Conservation (phyloP, 2,329 filamentous ascomycete species). For the Exserohilum turcica region DNA sequence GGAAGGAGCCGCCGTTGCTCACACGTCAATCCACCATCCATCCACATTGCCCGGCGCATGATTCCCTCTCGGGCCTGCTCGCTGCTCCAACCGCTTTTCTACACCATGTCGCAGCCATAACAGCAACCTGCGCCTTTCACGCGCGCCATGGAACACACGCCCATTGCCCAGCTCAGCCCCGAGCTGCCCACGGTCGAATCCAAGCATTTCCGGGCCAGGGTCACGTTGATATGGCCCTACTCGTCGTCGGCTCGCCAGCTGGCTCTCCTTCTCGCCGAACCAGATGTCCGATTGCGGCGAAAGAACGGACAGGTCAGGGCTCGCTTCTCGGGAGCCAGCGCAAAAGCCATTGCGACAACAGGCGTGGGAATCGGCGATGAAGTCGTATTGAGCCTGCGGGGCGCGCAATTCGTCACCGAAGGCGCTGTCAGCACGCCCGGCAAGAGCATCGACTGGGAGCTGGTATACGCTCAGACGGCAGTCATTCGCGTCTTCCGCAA, state of each 20-base stretch:
- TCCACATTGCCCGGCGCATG: background rate
- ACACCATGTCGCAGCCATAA: slow-evolving; percentile 14
- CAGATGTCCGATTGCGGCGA: slow-evolving; percentile 79
- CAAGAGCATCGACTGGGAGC: slow-evolving; percentile 62
- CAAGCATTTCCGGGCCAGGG: slow-evolving; percentile 65
- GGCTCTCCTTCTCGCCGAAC: slow-evolving; percentile 81
- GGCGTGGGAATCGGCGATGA: slow-evolving; percentile 79
- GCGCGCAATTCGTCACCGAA: slow-evolving; percentile 66
- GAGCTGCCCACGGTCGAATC: slow-evolving; percentile 36
- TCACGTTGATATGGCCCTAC: slow-evolving; percentile 91
- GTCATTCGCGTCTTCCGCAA: slow-evolving; percentile 51
- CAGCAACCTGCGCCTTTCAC: slow-evolving; percentile 6
- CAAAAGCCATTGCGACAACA: slow-evolving; percentile 68
- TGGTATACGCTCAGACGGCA: slow-evolving; percentile 54
- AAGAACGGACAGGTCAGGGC: slow-evolving; percentile 80
- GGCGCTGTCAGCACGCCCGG: slow-evolving; percentile 62
- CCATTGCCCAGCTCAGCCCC: slow-evolving; percentile 42
- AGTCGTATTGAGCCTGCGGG: slow-evolving; percentile 70
- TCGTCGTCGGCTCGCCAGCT: slow-evolving; percentile 75
- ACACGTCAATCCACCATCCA: slow-evolving; percentile 3
- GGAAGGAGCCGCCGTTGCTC: slow-evolving; percentile 14
- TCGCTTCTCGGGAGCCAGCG: slow-evolving; percentile 72
- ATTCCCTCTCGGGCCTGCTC: background rate
- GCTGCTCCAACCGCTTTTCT: background rate
- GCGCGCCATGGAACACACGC: slow-evolving; percentile 36